Percentiles rank a stretch among this genome's conserved stretches.
Conservation (phyloP, 345 rosid genomes). For the Hypericum perforatum region DNA sequence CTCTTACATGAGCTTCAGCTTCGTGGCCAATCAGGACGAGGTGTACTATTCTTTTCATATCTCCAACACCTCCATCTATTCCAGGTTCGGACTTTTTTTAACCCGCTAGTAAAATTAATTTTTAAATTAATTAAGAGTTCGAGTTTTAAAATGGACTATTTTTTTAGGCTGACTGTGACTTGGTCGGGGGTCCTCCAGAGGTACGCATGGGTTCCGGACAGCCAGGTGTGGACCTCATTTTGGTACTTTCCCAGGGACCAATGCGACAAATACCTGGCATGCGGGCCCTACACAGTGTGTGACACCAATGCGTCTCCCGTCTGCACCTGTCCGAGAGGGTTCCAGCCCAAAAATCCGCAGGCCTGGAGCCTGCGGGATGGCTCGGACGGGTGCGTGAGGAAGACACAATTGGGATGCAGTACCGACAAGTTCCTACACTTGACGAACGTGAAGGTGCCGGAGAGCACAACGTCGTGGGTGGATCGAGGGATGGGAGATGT, state of each 20-base stretch:
- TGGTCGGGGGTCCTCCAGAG: constrained; percentile 14
- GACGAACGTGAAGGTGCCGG: constrained; percentile 64
- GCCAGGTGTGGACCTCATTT: background rate
- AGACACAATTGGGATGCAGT: constrained; percentile 17
- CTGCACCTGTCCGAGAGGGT: background rate
- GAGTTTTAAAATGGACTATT: too few relatives aligned
- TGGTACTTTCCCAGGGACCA: background rate
- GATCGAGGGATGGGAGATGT: constrained; percentile 22
- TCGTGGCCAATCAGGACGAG: constrained; percentile 14
- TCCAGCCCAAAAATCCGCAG: constrained; percentile 6
- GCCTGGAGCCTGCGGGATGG: constrained; percentile 19
- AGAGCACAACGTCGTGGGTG: constrained; percentile 27
- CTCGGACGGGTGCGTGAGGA: constrained; percentile 22
- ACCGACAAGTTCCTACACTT: constrained; percentile 35
- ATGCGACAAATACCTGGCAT: background rate
- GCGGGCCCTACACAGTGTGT: background rate
- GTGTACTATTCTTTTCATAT: constrained; percentile 14
- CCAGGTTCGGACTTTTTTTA: constrained; percentile 9
- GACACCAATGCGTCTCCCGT: background rate
- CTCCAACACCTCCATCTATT: background rate
- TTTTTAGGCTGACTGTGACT: constrained; percentile 13
- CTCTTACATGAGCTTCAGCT: background rate
- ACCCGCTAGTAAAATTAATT: too few relatives aligned
- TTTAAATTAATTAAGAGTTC: too few relatives aligned
- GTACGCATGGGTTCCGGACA: background rate